phyloP scores from a whole-genome alignment of 768 basidiomycete species.

The Naematelia aurantialba region DNA sequence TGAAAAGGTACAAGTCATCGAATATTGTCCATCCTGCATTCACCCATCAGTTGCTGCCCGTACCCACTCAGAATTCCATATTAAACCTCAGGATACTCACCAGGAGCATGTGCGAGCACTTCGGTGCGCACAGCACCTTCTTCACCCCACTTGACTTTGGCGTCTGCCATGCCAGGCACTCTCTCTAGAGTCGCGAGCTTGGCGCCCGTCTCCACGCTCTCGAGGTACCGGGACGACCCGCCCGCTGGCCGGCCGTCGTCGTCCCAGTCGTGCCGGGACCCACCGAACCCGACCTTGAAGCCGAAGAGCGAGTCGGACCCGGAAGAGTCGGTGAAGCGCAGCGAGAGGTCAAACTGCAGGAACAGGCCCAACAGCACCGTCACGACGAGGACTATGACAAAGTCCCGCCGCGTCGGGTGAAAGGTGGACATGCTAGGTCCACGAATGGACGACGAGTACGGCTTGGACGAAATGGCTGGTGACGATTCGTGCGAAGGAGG shows the following conservation, averaged over 20 bases:
- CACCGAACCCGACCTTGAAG: slow-evolving; percentile 28
- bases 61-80: too few relatives aligned
- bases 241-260: slow-evolving; percentile 1
- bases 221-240: slow-evolving; percentile 12
- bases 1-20: slow-evolving; percentile 73
- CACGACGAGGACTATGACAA: slow-evolving; percentile 65
- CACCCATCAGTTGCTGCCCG: too few relatives aligned
- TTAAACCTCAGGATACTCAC: slow-evolving; percentile 49
- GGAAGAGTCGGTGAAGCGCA: slow-evolving; percentile 54
- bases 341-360: slow-evolving; percentile 67
- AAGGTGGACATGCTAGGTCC: slow-evolving; percentile 25
- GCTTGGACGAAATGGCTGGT: background rate
- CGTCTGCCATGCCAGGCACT: slow-evolving; percentile 41
- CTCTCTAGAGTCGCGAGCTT: slow-evolving; percentile 21
- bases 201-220: slow-evolving; percentile 32
- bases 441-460: background rate
- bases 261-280: slow-evolving; percentile 12
- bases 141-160: slow-evolving; percentile 41
- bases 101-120: slow-evolving; percentile 71
- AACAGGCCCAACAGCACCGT: slow-evolving; percentile 65
- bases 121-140: slow-evolving; percentile 54
- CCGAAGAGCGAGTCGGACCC: slow-evolving; percentile 27
- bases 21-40: slow-evolving; percentile 83
- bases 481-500: too few relatives aligned
- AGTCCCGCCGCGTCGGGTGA: slow-evolving; percentile 67